Evolutionary conservation across 2,329 filamentous ascomycete genomes (phyloP).

Genomic region (Xylariales sp.): DNA sequence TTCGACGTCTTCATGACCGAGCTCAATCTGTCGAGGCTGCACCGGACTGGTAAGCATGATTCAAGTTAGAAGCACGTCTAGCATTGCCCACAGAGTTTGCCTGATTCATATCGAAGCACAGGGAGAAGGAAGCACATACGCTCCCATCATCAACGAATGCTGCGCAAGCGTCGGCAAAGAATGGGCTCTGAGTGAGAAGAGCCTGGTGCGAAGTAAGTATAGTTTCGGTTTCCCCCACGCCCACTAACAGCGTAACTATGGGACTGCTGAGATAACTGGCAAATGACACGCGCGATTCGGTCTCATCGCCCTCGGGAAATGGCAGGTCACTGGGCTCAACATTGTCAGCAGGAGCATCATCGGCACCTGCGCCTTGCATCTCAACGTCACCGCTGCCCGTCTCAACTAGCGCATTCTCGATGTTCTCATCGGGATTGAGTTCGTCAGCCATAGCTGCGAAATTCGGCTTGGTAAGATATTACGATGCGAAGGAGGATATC

Average conservation of each 20-base stretch:
- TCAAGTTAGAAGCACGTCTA: slow-evolving; percentile 2
- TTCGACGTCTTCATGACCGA: slow-evolving; percentile 64
- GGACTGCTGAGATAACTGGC: slow-evolving; percentile 63
- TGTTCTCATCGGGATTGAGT: slow-evolving; percentile 23
- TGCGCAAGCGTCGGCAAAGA: slow-evolving; percentile 61
- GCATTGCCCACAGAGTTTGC: neutral
- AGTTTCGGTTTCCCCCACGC: slow-evolving; percentile 53
- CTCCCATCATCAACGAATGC: slow-evolving; percentile 57
- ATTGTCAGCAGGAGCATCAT: slow-evolving; percentile 20
- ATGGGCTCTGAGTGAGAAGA: slow-evolving; percentile 70
- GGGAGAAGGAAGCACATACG: slow-evolving; percentile 37
- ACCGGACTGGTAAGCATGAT: too few species aligned
- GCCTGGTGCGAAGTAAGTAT: slow-evolving; percentile 76
- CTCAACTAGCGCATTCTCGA: slow-evolving; percentile 19
- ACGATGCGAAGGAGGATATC: too few species aligned
- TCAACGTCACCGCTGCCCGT: slow-evolving; percentile 31
- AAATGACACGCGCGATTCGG: slow-evolving; percentile 39
- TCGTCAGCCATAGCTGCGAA: slow-evolving; percentile 26
- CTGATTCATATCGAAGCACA: neutral
- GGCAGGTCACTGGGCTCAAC: slow-evolving; percentile 25
- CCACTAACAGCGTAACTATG: slow-evolving; percentile 64
- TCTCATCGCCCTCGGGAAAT: slow-evolving; percentile 32
- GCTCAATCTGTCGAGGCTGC: slow-evolving; percentile 64
- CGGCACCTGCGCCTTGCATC: slow-evolving; percentile 29
- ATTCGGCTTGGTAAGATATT: too few species aligned